phyloP scores from a whole-genome alignment of 495 filamentous ascomycete genomes.

The Penicillium lagena region DNA sequence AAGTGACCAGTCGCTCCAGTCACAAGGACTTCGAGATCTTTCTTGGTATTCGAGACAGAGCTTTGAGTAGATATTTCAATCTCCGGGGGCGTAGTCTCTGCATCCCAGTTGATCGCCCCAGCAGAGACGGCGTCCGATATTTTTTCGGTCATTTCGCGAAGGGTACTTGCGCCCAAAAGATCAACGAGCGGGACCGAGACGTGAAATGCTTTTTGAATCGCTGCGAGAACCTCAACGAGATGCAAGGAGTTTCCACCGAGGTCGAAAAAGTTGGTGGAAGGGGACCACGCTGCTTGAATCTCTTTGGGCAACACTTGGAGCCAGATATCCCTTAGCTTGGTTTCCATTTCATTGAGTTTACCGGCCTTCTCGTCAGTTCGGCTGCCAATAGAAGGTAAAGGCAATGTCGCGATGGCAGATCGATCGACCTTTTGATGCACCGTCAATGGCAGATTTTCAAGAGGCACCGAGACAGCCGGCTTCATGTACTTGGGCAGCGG shows the following conservation, averaged over 20 bases:
- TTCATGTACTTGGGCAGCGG: conserved; percentile 36
- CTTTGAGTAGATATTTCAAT: too few relatives aligned
- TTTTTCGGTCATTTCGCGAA: conserved; percentile 15
- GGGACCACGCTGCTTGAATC: conserved; percentile 8
- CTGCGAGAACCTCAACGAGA: conserved; percentile 14
- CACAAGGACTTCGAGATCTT: conserved; percentile 2
- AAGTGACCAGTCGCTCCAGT: conserved; percentile 15
- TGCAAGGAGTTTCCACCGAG: conserved; percentile 29
- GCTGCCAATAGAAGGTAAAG: conserved; percentile 7
- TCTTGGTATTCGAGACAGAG: neutral
- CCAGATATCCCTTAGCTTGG: conserved; percentile 20
- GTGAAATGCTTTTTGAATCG: conserved; percentile 12
- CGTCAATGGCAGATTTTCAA: conserved; percentile 31
- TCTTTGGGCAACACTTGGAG: conserved; percentile 10
- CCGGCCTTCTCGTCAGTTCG: conserved; percentile 8
- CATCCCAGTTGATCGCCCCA: conserved; percentile 20
- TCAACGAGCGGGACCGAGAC: conserved; percentile 10
- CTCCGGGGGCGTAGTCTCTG: conserved; percentile 13
- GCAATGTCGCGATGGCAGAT: conserved; percentile 13
- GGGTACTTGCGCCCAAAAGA: conserved; percentile 15
- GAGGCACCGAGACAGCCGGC: conserved; percentile 22
- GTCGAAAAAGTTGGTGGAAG: conserved; percentile 22
- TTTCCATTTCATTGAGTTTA: conserved; percentile 12
- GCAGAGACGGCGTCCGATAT: conserved; percentile 9
- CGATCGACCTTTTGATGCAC: conserved; percentile 34